Evolutionary conservation across 768 basidiomycete genomes (phyloP).

Genomic region (Rickenella mellea): DNA sequence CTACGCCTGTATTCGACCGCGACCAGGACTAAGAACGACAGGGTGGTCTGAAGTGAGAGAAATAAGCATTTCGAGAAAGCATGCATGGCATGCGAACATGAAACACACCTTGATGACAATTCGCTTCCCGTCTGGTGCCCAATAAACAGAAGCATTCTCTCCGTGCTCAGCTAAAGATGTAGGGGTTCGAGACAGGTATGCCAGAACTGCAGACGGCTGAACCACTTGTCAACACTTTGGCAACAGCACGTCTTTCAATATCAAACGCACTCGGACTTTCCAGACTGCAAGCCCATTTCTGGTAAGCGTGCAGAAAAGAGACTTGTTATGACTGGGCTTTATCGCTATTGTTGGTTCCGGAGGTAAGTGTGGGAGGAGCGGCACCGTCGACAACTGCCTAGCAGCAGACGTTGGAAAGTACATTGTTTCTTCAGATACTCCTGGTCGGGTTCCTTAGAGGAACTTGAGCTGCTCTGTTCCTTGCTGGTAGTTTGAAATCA

Average conservation of each 20-base stretch:
- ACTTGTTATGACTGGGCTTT: constrained; percentile 59
- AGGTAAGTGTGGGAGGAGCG: constrained; percentile 55
- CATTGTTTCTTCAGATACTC: too few species aligned
- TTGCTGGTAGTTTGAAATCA: too few species aligned
- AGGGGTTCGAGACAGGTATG: constrained; percentile 66
- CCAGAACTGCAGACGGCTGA: constrained; percentile 65
- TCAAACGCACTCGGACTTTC: constrained; percentile 65
- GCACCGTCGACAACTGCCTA: constrained; percentile 58
- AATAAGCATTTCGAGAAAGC: neutral
- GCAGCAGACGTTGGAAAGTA: constrained; percentile 83
- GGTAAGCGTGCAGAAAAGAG: constrained; percentile 73
- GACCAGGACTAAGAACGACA: constrained; percentile 72
- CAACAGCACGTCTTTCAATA: constrained; percentile 6
- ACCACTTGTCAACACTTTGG: neutral
- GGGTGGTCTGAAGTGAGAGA: constrained; percentile 48
- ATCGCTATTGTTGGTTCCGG: constrained; percentile 50
- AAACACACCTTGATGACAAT: constrained; percentile 69
- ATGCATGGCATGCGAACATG: neutral
- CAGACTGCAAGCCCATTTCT: constrained; percentile 64
- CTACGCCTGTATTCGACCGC: constrained; percentile 41
- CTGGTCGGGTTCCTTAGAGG: too few species aligned
- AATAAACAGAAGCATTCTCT: constrained; percentile 62
- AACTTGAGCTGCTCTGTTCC: too few species aligned
- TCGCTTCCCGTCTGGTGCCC: constrained; percentile 75
- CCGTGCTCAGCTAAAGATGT: constrained; percentile 78